Conservation (phyloP, 106 monocot species). For the Dendrobium chrysotoxum region DNA sequence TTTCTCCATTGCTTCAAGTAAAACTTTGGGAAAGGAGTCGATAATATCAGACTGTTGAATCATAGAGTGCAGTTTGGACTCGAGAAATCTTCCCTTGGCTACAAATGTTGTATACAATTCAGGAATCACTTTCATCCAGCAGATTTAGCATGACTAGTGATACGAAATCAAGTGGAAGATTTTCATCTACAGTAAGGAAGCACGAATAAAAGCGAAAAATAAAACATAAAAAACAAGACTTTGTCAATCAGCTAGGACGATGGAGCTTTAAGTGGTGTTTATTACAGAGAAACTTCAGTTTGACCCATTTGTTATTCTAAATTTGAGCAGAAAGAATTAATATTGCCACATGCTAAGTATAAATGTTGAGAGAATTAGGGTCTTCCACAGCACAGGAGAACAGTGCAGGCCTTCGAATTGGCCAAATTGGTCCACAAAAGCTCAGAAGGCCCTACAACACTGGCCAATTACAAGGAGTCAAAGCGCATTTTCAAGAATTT, state of each 20-base stretch:
- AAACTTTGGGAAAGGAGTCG: conserved; percentile 61
- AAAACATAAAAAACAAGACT: background rate
- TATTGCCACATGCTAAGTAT: background rate
- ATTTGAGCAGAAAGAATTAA: background rate
- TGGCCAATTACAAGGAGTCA: too few species aligned
- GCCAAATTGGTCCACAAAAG: too few species aligned
- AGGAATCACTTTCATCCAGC: background rate
- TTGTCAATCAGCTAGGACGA: background rate
- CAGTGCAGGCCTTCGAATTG: too few species aligned
- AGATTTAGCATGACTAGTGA: background rate
- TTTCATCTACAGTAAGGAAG: background rate
- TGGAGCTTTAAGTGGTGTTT: background rate
- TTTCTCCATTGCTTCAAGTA: conserved; percentile 71
- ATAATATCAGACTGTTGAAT: conserved; percentile 29
- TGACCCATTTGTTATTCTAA: background rate
- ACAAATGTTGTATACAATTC: conserved; percentile 14
- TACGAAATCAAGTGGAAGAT: background rate
- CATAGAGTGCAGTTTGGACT: conserved; percentile 63
- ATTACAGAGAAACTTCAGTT: background rate
- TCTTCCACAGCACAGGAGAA: background rate
- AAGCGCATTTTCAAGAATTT: too few species aligned
- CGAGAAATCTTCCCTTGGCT: conserved; percentile 89
- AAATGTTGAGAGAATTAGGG: background rate
- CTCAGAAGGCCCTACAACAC: too few species aligned
- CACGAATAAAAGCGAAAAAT: background rate